Evolutionary conservation across 2,329 filamentous ascomycete genomes (phyloP).

Genomic region (Exophiala sideris): DNA sequence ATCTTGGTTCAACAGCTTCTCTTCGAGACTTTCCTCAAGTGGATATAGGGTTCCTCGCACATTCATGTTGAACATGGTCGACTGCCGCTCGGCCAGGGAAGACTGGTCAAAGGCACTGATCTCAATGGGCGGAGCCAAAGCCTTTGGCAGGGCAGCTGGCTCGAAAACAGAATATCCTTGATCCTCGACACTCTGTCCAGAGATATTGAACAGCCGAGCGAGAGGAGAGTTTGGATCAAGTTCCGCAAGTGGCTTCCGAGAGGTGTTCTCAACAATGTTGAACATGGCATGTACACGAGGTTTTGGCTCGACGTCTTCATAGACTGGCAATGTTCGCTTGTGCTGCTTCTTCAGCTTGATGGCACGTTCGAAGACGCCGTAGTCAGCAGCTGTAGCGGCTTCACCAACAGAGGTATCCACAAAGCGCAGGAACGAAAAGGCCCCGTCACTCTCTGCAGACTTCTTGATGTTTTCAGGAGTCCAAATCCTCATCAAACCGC

Average conservation of each 20-base stretch:
- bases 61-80: slow-evolving; percentile 71
- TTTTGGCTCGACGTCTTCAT: slow-evolving; percentile 57
- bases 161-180: slow-evolving; percentile 76
- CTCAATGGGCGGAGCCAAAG: slow-evolving; percentile 80
- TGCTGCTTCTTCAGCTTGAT: slow-evolving; percentile 60
- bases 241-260: slow-evolving; percentile 64
- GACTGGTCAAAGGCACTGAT: slow-evolving; percentile 70
- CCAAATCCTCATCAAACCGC: slow-evolving; percentile 88
- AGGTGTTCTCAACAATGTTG: slow-evolving; percentile 69
- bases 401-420: slow-evolving; percentile 73
- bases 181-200: slow-evolving; percentile 60
- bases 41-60: slow-evolving; percentile 72
- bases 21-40: slow-evolving; percentile 61
- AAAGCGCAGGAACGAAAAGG: slow-evolving; percentile 90
- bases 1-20: slow-evolving; percentile 69
- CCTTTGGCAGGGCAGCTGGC: slow-evolving; percentile 72
- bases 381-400: slow-evolving; percentile 65
- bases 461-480: slow-evolving; percentile 71
- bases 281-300: slow-evolving; percentile 75
- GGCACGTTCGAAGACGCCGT: slow-evolving; percentile 71
- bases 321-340: slow-evolving; percentile 66
- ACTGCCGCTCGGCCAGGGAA: slow-evolving; percentile 63
- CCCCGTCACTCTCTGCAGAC: slow-evolving; percentile 52
- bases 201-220: slow-evolving; percentile 73
- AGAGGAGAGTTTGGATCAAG: slow-evolving; percentile 71